phyloP scores from a whole-genome alignment of 2,329 filamentous ascomycete genomes.

The Ophiosphaerella narmari region DNA sequence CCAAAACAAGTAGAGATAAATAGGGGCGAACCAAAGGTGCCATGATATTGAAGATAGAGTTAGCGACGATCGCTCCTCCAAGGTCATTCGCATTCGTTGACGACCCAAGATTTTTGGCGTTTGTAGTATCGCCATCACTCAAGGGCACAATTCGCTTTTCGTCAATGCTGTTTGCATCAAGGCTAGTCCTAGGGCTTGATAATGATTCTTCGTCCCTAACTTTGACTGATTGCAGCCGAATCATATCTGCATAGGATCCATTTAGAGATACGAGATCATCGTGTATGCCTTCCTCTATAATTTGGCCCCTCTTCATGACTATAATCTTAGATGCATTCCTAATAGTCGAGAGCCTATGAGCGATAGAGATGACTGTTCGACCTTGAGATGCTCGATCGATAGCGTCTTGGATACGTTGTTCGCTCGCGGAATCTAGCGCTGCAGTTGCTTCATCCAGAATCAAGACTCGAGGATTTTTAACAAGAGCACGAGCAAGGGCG shows the following conservation, averaged over 20 bases:
- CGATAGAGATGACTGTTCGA: slow-evolving; percentile 46
- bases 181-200: slow-evolving; percentile 25
- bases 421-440: slow-evolving; percentile 63
- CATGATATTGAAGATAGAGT: slow-evolving; percentile 38
- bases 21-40: slow-evolving; percentile 52
- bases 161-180: slow-evolving; percentile 26
- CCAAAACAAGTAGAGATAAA: slow-evolving; percentile 52
- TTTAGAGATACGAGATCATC: slow-evolving; percentile 38
- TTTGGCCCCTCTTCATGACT: slow-evolving; percentile 44
- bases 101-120: background rate
- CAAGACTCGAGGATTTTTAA: slow-evolving; percentile 62
- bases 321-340: slow-evolving; percentile 44
- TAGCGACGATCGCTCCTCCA: slow-evolving; percentile 23
- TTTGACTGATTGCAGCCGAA: slow-evolving; percentile 52
- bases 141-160: slow-evolving; percentile 21
- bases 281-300: slow-evolving; percentile 46
- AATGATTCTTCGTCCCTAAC: slow-evolving; percentile 45
- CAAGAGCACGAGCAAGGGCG: slow-evolving; percentile 60
- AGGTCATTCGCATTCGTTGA: slow-evolving; percentile 12
- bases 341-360: slow-evolving; percentile 47
- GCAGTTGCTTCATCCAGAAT: slow-evolving; percentile 67
- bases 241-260: slow-evolving; percentile 56
- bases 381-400: slow-evolving; percentile 41
- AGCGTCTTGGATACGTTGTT: slow-evolving; percentile 57
- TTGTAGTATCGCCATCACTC: slow-evolving; percentile 8